phyloP scores from a whole-genome alignment of 257 asterid species.

The Nicotiana attenuata region DNA sequence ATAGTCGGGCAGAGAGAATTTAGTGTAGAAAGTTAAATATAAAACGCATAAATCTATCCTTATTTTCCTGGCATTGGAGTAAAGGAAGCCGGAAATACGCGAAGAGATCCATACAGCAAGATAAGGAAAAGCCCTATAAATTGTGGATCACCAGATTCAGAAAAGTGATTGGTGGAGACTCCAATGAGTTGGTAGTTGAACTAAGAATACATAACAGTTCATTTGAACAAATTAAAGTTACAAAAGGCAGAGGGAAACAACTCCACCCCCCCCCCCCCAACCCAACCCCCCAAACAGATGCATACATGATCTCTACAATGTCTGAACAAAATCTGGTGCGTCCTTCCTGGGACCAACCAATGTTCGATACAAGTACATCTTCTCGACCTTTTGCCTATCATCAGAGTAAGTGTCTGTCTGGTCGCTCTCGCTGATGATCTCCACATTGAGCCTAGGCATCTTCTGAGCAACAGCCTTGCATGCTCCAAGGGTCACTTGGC shows the following conservation, averaged over 20 bases:
- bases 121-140: too few species aligned
- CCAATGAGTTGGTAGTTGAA: not conserved
- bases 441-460: slow-evolving; percentile 76
- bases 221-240: slow-evolving; percentile 13
- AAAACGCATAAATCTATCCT: too few species aligned
- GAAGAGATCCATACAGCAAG: not conserved
- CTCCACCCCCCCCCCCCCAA: too few species aligned
- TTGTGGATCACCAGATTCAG: too few species aligned
- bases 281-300: too few species aligned
- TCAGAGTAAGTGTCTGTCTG: slow-evolving; percentile 13
- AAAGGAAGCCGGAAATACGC: too few species aligned
- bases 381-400: slow-evolving; percentile 34
- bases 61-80: too few species aligned
- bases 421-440: slow-evolving; percentile 30
- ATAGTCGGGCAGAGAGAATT: too few species aligned
- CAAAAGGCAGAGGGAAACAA: not conserved
- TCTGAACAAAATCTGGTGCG: slow-evolving; percentile 65
- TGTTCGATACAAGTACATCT: slow-evolving; percentile 75
- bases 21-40: too few species aligned
- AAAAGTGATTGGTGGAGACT: too few species aligned
- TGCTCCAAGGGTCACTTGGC: slow-evolving; percentile 72
- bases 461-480: slow-evolving; percentile 70
- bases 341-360: slow-evolving; percentile 69
- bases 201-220: not conserved
- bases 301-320: slow-evolving; percentile 33